phyloP scores from a whole-genome alignment of 202 grass and related monocot genomes.

The Carex arenaria region DNA sequence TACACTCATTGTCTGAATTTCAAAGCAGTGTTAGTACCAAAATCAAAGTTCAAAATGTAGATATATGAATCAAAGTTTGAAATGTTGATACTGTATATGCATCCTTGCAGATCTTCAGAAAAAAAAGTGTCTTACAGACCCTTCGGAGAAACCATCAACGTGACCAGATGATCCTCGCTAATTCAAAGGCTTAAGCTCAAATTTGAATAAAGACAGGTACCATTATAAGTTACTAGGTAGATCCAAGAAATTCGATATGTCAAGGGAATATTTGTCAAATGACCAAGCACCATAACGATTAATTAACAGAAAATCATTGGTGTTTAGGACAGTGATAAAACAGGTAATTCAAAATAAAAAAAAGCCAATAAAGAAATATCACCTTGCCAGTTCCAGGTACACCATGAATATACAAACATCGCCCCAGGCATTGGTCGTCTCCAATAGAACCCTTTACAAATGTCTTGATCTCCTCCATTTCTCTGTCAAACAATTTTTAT shows the following conservation, averaged over 20 bases:
- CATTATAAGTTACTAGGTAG: background rate
- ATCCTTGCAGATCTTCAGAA: background rate
- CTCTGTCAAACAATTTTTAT: conserved; percentile 37
- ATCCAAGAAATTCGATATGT: background rate
- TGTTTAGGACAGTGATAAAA: background rate
- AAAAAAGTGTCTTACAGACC: conserved; percentile 9
- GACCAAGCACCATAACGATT: background rate
- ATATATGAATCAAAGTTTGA: conserved; percentile 12
- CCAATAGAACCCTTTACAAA: conserved; percentile 91
- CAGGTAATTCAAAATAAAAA: background rate
- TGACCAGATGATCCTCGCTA: background rate
- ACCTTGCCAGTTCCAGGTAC: conserved; percentile 98
- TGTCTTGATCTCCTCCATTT: conserved; percentile 89
- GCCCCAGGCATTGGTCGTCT: conserved; percentile 74
- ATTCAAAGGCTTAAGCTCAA: background rate
- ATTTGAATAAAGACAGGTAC: background rate
- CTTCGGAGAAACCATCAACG: background rate
- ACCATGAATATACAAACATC: conserved; percentile 95
- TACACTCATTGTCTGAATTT: conserved; percentile 85
- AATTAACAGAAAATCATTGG: background rate
- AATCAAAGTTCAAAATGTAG: conserved; percentile 25
- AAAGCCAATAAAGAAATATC: background rate
- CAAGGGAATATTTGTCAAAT: background rate
- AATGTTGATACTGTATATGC: conserved; percentile 1
- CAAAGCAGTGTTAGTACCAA: conserved; percentile 2